Evolutionary conservation across 176 grass and related monocot genomes (phyloP).

Genomic region (Thalia dealbata): DNA sequence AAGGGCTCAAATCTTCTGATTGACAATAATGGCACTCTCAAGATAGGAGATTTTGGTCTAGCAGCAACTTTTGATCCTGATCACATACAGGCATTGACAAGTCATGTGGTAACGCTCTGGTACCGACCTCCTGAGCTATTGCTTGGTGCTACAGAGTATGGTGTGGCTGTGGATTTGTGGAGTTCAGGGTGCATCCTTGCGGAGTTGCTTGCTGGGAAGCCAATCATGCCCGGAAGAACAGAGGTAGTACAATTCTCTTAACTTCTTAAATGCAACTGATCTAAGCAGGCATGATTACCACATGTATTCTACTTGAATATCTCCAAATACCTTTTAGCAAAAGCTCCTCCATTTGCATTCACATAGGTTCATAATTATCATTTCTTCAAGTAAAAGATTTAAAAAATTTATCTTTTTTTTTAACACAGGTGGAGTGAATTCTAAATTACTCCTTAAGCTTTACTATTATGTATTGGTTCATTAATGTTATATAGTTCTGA

Average conservation of each 20-base stretch:
- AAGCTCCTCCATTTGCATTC: too few species aligned
- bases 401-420: too few species aligned
- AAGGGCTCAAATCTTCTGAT: conserved; percentile 12
- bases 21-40: conserved; percentile 4
- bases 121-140: conserved; percentile 8
- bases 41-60: conserved; percentile 13
- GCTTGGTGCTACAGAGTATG: conserved; percentile 12
- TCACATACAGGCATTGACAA: background rate
- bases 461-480: too few species aligned
- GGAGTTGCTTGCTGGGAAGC: conserved; percentile 6
- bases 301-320: background rate
- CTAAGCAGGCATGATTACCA: background rate
- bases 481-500: background rate
- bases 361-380: too few species aligned
- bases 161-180: conserved; percentile 17
- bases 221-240: conserved; percentile 11
- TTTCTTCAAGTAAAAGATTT: too few species aligned
- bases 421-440: too few species aligned
- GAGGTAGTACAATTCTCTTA: background rate
- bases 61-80: background rate
- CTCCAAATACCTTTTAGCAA: too few species aligned
- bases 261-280: background rate
- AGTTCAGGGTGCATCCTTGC: conserved; percentile 15
- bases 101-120: conserved; percentile 11
- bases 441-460: too few species aligned